Conservation (phyloP, 345 rosid species). For the Boechera retrofracta region DNA sequence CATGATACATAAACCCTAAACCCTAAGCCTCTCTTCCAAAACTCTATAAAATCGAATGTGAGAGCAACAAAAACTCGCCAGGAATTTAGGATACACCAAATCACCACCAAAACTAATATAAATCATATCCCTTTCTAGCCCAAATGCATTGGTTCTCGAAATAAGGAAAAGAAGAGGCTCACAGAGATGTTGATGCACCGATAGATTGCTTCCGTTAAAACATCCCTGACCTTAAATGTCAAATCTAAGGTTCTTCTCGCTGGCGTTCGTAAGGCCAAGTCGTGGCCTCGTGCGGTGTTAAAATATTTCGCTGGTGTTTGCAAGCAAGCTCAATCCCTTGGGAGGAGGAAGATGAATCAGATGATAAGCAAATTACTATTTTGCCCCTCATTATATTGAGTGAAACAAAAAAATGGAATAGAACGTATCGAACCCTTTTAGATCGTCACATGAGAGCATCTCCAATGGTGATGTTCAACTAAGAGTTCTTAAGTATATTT, state of each 20-base stretch:
- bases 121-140: background rate
- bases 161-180: background rate
- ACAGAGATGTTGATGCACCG: background rate
- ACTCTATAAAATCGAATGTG: background rate
- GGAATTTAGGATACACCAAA: slow-evolving; percentile 4
- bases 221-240: background rate
- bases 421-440: no score
- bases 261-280: background rate
- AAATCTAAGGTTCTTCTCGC: background rate
- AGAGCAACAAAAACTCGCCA: background rate
- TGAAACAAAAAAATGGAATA: no score
- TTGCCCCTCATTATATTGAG: no score
- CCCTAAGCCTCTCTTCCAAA: background rate
- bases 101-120: background rate
- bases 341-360: background rate
- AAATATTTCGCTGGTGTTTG: background rate
- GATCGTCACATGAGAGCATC: no score
- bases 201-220: background rate
- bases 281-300: background rate
- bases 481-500: no score
- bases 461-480: no score
- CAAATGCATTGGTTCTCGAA: background rate
- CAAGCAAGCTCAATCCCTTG: background rate
- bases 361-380: background rate
- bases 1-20: slow-evolving; percentile 18